phyloP scores from a whole-genome alignment of 805 yeast genomes.

The Candida argentea region DNA sequence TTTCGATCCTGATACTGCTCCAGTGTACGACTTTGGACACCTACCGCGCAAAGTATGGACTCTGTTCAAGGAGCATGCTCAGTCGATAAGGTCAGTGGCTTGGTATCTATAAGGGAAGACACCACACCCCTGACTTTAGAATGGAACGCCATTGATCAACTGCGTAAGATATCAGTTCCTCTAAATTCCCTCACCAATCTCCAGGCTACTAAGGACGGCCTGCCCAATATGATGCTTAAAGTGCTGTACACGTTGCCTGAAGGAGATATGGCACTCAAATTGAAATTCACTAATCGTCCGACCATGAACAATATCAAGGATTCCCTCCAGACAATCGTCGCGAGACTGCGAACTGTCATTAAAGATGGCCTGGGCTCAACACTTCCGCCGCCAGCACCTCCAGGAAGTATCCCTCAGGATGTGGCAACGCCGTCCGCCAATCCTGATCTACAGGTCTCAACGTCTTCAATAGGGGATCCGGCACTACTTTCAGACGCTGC shows the following conservation, averaged over 20 bases:
- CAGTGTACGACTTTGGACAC: no score
- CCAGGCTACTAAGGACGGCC: conserved; percentile 60
- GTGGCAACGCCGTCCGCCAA: conserved; percentile 5
- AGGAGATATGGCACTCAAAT: conserved; percentile 22
- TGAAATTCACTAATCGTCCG: conserved; percentile 60
- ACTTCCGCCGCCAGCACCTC: conserved; percentile 2
- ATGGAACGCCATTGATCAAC: conserved; percentile 35
- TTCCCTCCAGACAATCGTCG: conserved; percentile 56
- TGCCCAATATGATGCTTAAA: conserved; percentile 59
- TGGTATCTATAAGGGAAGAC: conserved; percentile 31
- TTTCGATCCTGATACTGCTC: no score
- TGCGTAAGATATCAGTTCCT: conserved; percentile 22
- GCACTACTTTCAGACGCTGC: conserved; percentile 29
- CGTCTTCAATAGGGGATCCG: conserved; percentile 7
- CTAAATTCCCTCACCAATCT: conserved; percentile 31
- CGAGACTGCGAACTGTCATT: conserved; percentile 49
- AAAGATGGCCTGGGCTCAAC: conserved; percentile 20
- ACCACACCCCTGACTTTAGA: conserved; percentile 30
- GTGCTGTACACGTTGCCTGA: conserved; percentile 37
- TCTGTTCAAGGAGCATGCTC: conserved; percentile 33
- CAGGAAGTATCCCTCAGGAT: conserved; percentile 3
- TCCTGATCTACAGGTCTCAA: conserved; percentile 1
- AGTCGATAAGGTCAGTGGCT: conserved; percentile 30
- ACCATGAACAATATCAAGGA: conserved; percentile 70
- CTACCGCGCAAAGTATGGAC: conserved; percentile 5